Conservation (phyloP, 495 filamentous ascomycete genomes). For the Jackrogersella multiformis region DNA sequence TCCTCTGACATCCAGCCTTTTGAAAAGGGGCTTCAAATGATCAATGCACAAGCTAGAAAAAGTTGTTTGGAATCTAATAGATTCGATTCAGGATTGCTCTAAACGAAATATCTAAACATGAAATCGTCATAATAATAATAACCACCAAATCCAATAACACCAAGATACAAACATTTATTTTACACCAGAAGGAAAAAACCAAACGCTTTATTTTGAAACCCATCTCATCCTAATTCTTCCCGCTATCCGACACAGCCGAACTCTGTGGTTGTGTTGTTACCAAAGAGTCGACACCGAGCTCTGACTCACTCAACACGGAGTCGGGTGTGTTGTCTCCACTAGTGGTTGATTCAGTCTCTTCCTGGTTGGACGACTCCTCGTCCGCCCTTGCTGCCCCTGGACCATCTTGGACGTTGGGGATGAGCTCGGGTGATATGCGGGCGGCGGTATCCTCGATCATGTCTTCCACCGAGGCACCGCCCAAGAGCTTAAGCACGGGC, state of each 20-base stretch:
- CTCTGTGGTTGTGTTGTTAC: slow-evolving; percentile 11
- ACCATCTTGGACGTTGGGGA: slow-evolving; percentile 6
- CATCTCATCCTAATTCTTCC: background rate
- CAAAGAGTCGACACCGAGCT: slow-evolving; percentile 2
- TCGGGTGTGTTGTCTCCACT: slow-evolving; percentile 7
- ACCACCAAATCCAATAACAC: background rate
- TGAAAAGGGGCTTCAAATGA: too few relatives aligned
- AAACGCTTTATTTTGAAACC: background rate
- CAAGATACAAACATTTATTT: background rate
- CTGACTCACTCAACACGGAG: slow-evolving; percentile 1
- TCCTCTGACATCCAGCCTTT: too few relatives aligned
- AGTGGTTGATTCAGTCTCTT: background rate
- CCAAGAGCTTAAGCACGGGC: slow-evolving; percentile 59
- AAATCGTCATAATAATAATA: background rate
- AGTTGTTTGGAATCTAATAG: background rate
- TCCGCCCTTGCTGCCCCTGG: background rate
- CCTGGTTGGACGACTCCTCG: background rate
- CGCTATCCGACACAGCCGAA: slow-evolving; percentile 1
- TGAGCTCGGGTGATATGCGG: slow-evolving; percentile 7
- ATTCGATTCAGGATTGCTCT: slow-evolving; percentile 10
- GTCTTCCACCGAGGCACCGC: slow-evolving; percentile 45
- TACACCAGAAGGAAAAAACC: background rate
- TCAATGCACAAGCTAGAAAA: background rate
- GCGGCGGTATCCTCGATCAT: slow-evolving; percentile 8
- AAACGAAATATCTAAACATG: slow-evolving; percentile 2